Base-by-base conservation (phyloP, 192 early-diverging fungal genomes). In the Coemansia furcata region DNA sequence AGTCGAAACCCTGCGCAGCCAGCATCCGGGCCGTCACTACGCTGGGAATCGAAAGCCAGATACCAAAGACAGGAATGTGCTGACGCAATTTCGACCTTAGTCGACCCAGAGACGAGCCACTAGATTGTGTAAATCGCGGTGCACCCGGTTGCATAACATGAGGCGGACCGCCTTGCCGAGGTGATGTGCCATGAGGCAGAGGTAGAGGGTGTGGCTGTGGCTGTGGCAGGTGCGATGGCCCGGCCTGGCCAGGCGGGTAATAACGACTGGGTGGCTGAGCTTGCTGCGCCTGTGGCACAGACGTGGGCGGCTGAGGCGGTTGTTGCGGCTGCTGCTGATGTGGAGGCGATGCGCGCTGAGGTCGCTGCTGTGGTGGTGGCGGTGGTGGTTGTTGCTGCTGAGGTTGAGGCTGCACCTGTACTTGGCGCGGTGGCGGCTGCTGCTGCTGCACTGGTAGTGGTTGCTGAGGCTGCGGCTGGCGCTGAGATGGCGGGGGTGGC, bases 31-130 rank as follows among this genome's bases (percentile, higher is more conserved):
- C 81, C 1, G 81, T 83, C 4, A 76, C 50, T 1, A 73, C 72
- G 58, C 81, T 83, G 6, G 81, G 81, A 19, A 83, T 83, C 17
- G 72, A 63, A 23, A 83, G 73, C 81, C 81, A 83, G 6, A 83
- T 66, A 33, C 81, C 81, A 69, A 75, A 76, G 52, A 65, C 76
- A 3, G 81, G 73, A 4, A 76, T 55, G 54, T 70, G 71, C 49
- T 77, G 72, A 44, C 55, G 72, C 49, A 83, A 60, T 70, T 66
- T 68, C 11, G 39, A 50, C 26, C 69, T 69, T 33, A 83, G 71
- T 43, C 81, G 72, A 39, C 62, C 58, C 36, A 74, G 65, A 32
- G 37, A 69, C 37, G 50, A 44, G 4, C 63, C 66, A 11, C 64
- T 37, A 4, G 59, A n/a, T 19, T 35, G 19, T 11, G 55, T 50